Evolutionary conservation across 352 stramenopile species (phyloP), one percentile per base, ranked within the genome.

Genomic region (Globisporangium paroecandrum): DNA sequence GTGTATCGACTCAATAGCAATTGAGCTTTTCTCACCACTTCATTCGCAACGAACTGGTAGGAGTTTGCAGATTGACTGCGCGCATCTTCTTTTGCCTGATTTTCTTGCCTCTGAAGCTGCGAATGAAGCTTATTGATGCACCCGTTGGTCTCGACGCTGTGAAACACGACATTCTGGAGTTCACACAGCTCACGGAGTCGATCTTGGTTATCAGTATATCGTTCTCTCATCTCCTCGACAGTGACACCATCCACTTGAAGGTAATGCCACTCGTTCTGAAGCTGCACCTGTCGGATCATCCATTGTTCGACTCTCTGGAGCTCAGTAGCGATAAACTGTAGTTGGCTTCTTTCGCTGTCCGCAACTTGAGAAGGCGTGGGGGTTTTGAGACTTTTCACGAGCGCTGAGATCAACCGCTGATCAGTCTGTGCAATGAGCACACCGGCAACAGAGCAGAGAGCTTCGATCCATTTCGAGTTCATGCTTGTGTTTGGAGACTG

Each of bases 261-360:
- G 41, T 80, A 87, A 8, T 75, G 49, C 78, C 82, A 91, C 66
- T 93, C 85, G 36, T 80, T 93, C 47, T 83, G 62, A 25, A 91
- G 65, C 60, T 91, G 85, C 12, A 88, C 78, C 57, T 86, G 75
- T 3, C 79, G 77, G 15, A 90, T 61, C 83, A 91, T 89, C 77
- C 73, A 89, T 36, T 82, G 78, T 64, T 91, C 83, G 29, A 91
- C 56, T 27, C 75, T 78, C 53, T 69, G 58, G 1, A 90, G 63
- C 29, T 81, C 70, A 51, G 66, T 58, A 15, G 79, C 69, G 65
- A 90, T 74, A 1, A 20, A 22, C 60, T 77, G 65, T 29, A 81
- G 71, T 27, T 76, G 59, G 12, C 4, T 20, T 9, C 13, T 64
- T 22, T 57, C 65, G 15, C 10, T 61, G 34, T 65, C 58, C 29